Conservation (phyloP, 2,329 filamentous ascomycete genomes). For the Hypomyces rosellus region DNA sequence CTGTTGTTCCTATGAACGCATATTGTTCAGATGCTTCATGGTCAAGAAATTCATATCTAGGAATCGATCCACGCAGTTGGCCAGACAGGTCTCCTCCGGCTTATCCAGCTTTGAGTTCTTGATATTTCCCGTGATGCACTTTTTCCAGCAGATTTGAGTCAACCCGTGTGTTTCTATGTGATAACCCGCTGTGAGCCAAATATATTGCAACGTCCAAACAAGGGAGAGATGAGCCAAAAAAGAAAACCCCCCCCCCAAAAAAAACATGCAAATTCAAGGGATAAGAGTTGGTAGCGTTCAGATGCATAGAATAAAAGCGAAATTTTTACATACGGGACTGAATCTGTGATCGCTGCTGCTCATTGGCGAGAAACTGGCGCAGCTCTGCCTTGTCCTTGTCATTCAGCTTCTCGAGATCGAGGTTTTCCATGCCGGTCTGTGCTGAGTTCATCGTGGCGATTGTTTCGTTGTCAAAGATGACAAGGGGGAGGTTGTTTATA, state of each 20-base stretch:
- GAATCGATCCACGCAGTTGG: conserved; percentile 91
- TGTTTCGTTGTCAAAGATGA: background rate
- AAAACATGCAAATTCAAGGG: background rate
- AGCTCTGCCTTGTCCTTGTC: conserved; percentile 82
- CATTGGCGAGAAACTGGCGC: conserved; percentile 76
- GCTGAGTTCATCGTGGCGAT: conserved; percentile 28
- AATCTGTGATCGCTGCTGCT: conserved; percentile 73
- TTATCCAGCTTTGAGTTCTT: conserved; percentile 66
- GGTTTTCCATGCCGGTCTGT: conserved; percentile 37
- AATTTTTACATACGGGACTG: conserved; percentile 47
- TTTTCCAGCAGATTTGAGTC: conserved; percentile 83
- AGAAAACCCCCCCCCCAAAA: too few species aligned
- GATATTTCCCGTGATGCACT: conserved; percentile 76
- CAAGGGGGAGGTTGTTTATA: background rate
- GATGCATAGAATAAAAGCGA: background rate
- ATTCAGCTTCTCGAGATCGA: conserved; percentile 69
- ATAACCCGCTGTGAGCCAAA: conserved; percentile 10
- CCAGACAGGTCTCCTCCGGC: conserved; percentile 74
- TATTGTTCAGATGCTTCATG: conserved; percentile 72
- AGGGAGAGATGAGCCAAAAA: background rate
- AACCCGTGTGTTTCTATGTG: conserved; percentile 46
- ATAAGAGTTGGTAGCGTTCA: too few species aligned
- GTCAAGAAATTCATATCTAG: conserved; percentile 82
- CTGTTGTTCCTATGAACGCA: conserved; percentile 29
- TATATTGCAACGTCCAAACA: background rate